Evolutionary conservation across 75 land plant genomes (phyloP).

Genomic region (Selaginella moellendorffii): DNA sequence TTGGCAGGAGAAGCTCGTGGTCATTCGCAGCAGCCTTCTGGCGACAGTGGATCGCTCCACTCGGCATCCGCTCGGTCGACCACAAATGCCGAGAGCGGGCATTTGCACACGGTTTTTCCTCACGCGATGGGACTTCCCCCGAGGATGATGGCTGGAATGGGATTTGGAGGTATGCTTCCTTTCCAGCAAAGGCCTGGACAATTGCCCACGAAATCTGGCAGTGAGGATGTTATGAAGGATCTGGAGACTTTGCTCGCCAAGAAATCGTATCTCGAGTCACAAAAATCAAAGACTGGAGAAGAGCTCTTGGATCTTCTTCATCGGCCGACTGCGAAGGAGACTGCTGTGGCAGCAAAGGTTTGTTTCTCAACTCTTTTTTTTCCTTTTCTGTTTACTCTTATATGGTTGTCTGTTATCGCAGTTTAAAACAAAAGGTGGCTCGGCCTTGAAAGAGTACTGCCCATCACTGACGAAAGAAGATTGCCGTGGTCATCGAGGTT

Average conservation of each 20-base stretch:
- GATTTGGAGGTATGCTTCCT: conserved; percentile 27
- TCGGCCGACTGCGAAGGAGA: conserved; percentile 88
- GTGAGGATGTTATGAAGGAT: conserved; percentile 83
- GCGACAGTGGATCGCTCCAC: conserved; percentile 6
- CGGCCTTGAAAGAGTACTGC: conserved; percentile 82
- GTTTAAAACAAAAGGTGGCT: conserved; percentile 95
- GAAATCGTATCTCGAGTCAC: conserved; percentile 66
- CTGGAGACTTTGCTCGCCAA: conserved; percentile 67
- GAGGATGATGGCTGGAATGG: conserved; percentile 23
- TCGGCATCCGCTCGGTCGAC: conserved; percentile 6
- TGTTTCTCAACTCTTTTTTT: not conserved
- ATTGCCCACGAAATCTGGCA: not conserved
- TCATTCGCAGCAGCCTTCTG: conserved; percentile 15
- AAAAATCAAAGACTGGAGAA: conserved; percentile 81
- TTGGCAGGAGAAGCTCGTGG: conserved; percentile 64
- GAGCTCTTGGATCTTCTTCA: conserved; percentile 89
- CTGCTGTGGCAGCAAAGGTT: conserved; percentile 89
- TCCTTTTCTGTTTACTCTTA: no score
- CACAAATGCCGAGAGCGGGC: conserved; percentile 1
- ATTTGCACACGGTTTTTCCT: no score
- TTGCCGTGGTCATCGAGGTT: conserved; percentile 59
- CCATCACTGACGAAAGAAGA: conserved; percentile 84
- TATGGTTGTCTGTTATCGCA: no score
- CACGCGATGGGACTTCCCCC: conserved; percentile 58
- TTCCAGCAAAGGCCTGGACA: conserved; percentile 37